A percentile compares a stretch with the other conserved stretches of the same genome.
Evolutionary conservation across 192 early-diverging fungal species (phyloP).

Genomic region (Coemansia guatemalensis): DNA sequence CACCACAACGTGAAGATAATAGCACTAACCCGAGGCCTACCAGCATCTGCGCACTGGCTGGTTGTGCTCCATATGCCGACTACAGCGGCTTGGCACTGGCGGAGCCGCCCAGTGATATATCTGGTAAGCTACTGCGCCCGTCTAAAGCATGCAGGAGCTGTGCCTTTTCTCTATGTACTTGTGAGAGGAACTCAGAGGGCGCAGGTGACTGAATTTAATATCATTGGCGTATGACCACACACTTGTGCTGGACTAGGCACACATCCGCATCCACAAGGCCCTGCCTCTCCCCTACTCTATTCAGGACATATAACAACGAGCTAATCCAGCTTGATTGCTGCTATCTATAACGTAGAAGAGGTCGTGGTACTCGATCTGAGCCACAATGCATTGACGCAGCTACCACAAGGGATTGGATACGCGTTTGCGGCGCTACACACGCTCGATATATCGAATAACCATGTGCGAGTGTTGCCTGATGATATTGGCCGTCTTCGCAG

Average conservation of each 20-base stretch:
- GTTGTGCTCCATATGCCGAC: slow-evolving; percentile 12
- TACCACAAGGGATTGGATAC: slow-evolving; percentile 42
- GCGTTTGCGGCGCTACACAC: slow-evolving; percentile 28
- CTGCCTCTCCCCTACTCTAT: background rate
- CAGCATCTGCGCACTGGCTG: background rate
- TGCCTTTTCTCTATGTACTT: too few relatives aligned
- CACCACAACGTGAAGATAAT: too few relatives aligned
- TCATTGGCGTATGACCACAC: background rate
- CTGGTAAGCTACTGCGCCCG: slow-evolving; percentile 26
- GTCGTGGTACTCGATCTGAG: slow-evolving; percentile 30
- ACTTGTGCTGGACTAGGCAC: background rate
- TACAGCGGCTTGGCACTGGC: slow-evolving; percentile 23
- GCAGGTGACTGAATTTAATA: background rate
- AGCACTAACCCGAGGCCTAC: too few relatives aligned
- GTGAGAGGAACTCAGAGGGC: background rate
- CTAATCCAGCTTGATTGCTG: background rate
- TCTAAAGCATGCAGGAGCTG: background rate
- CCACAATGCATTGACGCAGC: slow-evolving; percentile 29
- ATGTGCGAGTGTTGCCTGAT: slow-evolving; percentile 35
- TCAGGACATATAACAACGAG: background rate
- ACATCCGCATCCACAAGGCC: background rate
- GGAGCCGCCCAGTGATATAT: slow-evolving; percentile 22
- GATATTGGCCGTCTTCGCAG: slow-evolving; percentile 35
- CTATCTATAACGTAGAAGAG: slow-evolving; percentile 21
- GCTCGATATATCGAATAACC: slow-evolving; percentile 48